These are phyloP conservation scores for Fagopyrum homotropicum DNA, from an alignment of 148 eudicot species.

Conservation along the genomic window DNA sequence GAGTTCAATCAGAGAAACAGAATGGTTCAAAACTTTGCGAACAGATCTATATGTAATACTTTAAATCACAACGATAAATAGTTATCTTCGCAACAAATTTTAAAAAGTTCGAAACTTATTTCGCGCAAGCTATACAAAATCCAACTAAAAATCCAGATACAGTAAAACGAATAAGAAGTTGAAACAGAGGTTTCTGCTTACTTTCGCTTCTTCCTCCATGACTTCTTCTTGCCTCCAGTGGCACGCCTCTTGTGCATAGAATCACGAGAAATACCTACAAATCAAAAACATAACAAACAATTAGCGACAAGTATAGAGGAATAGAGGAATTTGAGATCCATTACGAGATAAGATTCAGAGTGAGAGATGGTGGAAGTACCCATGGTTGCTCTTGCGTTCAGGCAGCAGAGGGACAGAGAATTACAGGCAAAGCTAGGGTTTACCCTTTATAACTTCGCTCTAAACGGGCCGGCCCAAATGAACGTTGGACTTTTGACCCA, in stretches of 20 bases:
- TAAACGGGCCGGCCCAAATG: not conserved
- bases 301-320: not conserved
- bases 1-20: not conserved
- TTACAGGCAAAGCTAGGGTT: not conserved
- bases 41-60: not conserved
- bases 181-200: slow-evolving; percentile 11
- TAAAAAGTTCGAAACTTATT: not conserved
- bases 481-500: not conserved
- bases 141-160: not conserved
- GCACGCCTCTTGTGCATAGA: slow-evolving; percentile 73
- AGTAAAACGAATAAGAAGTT: not conserved
- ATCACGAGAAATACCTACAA: slow-evolving; percentile 52
- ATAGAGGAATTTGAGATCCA: not conserved
- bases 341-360: not conserved
- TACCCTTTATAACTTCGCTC: not conserved
- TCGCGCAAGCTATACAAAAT: not conserved
- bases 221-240: slow-evolving; percentile 69
- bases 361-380: not conserved
- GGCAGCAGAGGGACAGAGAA: not conserved
- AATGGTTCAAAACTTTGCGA: not conserved
- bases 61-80: not conserved
- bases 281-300: not conserved
- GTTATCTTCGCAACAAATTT: not conserved
- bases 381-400: slow-evolving; percentile 12
- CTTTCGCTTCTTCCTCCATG: slow-evolving; percentile 77